Base-by-base conservation (phyloP, 495 filamentous ascomycete species). In the Niebla homalea region DNA sequence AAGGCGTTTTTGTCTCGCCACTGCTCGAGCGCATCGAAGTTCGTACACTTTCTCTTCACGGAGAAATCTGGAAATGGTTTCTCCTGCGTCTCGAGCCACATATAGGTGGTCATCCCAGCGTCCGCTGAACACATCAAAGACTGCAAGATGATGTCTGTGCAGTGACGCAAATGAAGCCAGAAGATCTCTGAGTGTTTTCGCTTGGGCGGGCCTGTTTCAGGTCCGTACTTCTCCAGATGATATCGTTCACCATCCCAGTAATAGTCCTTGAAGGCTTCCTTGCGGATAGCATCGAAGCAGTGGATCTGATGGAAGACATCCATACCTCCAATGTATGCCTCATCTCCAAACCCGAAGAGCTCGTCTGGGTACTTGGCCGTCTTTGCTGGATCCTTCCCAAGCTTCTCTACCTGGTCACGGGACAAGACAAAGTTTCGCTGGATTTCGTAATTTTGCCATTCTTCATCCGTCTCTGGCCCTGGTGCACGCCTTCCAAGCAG, bases 31-130 rank as follows among this genome's bases (percentile, higher is more conserved):
- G 49, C 50, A 16, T 54, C 61, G 35, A 57, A 58, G 43, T 62
- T 57, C 14, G 45, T 50, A 44, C 64, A 67, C 25, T 57, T 48
- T 20, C 61, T 56, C 20, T 59, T 54, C 21, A 62, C 36, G 15
- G 32, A 62, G 54, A 69, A 66, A 26, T 72, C 69, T 10, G 69
- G 67, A 29, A 62, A 67, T 7, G 66, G 66, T 26, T 52, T 49
- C 4, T 56, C 37, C 29, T 65, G 60, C 2, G 53, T 63, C 11
- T 66, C 62, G 20, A 49, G 36, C 64, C 60, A 63, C 8, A 48
- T 49, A 19, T 60, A 59, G 0, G 64, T 60, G 36, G 55, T 54
- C 10, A 62, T 47, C 14, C 57, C 58, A n/a, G 59, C 58, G 45
- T 62, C 61, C 1, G 61, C 65, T 48, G 62, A 55, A 52, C 65